Percentiles rank a stretch among this genome's conserved stretches.
Conservation (phyloP, 2,329 filamentous ascomycete species). For the Epichloe hybrida region DNA sequence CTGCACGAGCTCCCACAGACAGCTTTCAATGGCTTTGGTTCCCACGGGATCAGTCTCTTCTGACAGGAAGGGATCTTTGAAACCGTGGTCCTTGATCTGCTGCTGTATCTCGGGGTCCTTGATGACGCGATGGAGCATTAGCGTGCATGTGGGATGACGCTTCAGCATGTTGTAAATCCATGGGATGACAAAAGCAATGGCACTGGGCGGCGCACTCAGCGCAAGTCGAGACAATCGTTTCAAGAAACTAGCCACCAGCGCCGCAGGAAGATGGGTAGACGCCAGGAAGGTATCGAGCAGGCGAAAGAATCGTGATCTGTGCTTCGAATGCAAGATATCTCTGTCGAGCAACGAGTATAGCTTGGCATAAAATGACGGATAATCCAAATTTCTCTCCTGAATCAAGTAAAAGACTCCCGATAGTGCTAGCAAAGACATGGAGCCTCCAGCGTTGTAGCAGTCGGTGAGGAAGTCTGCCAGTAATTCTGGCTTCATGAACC, state of each 20-base stretch:
- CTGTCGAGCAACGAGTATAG: slow-evolving; percentile 85
- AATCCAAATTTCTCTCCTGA: slow-evolving; percentile 85
- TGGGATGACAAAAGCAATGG: slow-evolving; percentile 77
- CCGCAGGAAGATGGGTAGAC: slow-evolving; percentile 84
- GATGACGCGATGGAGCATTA: slow-evolving; percentile 79
- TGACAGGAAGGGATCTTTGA: slow-evolving; percentile 62
- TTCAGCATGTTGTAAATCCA: slow-evolving; percentile 94
- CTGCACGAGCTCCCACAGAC: slow-evolving; percentile 87
- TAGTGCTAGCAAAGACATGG: slow-evolving; percentile 74
- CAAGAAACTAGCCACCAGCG: slow-evolving; percentile 87
- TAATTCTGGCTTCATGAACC: slow-evolving; percentile 78
- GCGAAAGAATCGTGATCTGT: slow-evolving; percentile 86
- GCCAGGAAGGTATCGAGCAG: slow-evolving; percentile 80
- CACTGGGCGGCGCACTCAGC: slow-evolving; percentile 78
- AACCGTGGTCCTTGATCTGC: slow-evolving; percentile 44
- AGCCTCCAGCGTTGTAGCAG: slow-evolving; percentile 76
- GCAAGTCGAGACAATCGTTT: slow-evolving; percentile 79
- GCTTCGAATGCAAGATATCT: slow-evolving; percentile 80
- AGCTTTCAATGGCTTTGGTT: slow-evolving; percentile 80
- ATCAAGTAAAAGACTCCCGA: slow-evolving; percentile 94
- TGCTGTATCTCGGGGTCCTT: slow-evolving; percentile 44
- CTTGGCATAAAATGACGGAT: slow-evolving; percentile 85
- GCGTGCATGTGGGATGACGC: slow-evolving; percentile 78
- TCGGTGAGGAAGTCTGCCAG: slow-evolving; percentile 96
- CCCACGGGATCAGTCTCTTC: slow-evolving; percentile 70